Conservation (phyloP, 805 yeast species). For the Groenewaldozyma tartarivorans region DNA sequence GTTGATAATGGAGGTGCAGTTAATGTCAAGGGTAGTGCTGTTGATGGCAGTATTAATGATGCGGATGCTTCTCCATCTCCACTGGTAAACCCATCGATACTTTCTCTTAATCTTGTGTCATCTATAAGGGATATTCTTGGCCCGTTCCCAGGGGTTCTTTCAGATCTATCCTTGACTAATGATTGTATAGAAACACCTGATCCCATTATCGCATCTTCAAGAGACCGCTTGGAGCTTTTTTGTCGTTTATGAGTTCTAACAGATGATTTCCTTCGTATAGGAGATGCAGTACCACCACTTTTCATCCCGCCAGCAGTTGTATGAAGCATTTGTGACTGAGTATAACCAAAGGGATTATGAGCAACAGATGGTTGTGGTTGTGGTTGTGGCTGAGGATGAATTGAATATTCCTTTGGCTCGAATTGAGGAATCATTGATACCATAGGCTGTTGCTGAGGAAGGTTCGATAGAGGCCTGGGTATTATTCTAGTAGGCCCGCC, state of each 20-base stretch:
- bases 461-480: too few relatives aligned
- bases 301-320: constrained; percentile 10
- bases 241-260: constrained; percentile 4
- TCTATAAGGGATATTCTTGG: background rate
- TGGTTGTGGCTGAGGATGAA: too few relatives aligned
- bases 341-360: too few relatives aligned
- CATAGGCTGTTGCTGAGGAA: too few relatives aligned
- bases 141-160: constrained; percentile 3
- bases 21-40: constrained; percentile 21
- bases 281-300: constrained; percentile 4
- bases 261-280: constrained; percentile 8
- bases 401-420: too few relatives aligned
- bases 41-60: background rate
- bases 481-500: too few relatives aligned
- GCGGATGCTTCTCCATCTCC: constrained; percentile 2
- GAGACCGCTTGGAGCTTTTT: constrained; percentile 19
- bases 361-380: too few relatives aligned
- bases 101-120: constrained; percentile 12
- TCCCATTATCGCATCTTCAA: constrained; percentile 18
- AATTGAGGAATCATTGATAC: too few relatives aligned
- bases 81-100: constrained; percentile 12
- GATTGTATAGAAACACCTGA: constrained; percentile 12
- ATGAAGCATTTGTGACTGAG: constrained; percentile 14
- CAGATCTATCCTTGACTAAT: constrained; percentile 4
- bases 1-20: constrained; percentile 43